Conservation (phyloP, 257 asterid genomes). For the Solanum sitiens region DNA sequence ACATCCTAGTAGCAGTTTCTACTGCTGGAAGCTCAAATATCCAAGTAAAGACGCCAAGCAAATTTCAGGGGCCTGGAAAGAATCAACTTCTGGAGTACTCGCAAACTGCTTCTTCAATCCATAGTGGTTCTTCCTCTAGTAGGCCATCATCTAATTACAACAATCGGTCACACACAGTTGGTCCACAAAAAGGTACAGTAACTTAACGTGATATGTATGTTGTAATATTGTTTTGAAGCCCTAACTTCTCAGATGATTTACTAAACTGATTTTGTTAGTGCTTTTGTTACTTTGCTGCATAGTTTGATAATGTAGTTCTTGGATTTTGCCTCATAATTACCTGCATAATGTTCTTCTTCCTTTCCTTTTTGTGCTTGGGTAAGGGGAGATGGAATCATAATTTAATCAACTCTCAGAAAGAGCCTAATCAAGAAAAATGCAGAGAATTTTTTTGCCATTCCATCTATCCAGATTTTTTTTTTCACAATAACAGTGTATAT, state of each 20-base stretch:
- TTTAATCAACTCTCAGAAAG: not conserved
- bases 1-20: slow-evolving; percentile 17
- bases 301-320: not conserved
- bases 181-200: slow-evolving; percentile 54
- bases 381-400: not conserved
- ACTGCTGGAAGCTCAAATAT: slow-evolving; percentile 27
- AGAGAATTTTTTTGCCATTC: not conserved
- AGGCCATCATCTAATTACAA: slow-evolving; percentile 69
- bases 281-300: not conserved
- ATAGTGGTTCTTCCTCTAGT: slow-evolving; percentile 36
- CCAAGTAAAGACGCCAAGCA: slow-evolving; percentile 36
- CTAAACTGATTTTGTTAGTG: not conserved
- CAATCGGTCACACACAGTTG: slow-evolving; percentile 52
- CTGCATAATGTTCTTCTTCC: not conserved
- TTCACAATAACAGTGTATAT: not conserved
- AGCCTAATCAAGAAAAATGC: not conserved
- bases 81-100: slow-evolving; percentile 37
- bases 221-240: not conserved
- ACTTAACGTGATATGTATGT: not conserved
- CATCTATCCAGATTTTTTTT: not conserved
- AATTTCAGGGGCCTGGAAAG: slow-evolving; percentile 40
- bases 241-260: not conserved
- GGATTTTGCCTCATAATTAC: not conserved
- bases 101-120: slow-evolving; percentile 32
- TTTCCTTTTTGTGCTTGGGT: not conserved